Percentiles rank a stretch among this genome's conserved stretches.
phyloP scores from a whole-genome alignment of 495 filamentous ascomycete genomes.

The Antarctomyces pellizariae region DNA sequence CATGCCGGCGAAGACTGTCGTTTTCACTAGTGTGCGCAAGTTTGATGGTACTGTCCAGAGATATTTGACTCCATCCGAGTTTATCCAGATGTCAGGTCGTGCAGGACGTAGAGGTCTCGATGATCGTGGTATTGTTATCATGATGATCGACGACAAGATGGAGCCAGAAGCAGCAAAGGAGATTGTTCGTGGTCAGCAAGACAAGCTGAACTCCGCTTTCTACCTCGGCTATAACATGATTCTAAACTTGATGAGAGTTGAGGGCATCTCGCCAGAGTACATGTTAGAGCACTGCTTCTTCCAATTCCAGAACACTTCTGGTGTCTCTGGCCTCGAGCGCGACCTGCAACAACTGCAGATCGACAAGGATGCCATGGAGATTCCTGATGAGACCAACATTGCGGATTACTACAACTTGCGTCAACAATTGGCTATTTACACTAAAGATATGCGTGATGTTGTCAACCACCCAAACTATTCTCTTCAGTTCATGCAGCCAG shows the following conservation, averaged over 20 bases:
- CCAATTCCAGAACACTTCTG: conserved; percentile 88
- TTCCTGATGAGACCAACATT: conserved; percentile 65
- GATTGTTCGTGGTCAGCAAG: conserved; percentile 89
- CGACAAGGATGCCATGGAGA: conserved; percentile 43
- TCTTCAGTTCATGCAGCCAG: conserved; percentile 54
- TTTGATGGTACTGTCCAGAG: conserved; percentile 67
- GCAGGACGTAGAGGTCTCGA: conserved; percentile 92
- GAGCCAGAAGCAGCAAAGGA: conserved; percentile 82
- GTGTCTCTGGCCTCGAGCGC: conserved; percentile 58
- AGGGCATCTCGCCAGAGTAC: conserved; percentile 86
- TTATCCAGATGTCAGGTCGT: conserved; percentile 95
- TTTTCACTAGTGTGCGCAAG: conserved; percentile 89
- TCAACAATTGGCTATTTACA: conserved; percentile 57
- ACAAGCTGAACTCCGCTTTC: conserved; percentile 91
- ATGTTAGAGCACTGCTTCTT: conserved; percentile 95
- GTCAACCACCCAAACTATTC: conserved; percentile 77
- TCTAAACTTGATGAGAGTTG: conserved; percentile 81
- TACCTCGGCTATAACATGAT: conserved; percentile 99
- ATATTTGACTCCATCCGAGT: conserved; percentile 86
- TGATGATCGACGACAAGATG: conserved; percentile 96
- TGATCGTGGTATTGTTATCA: conserved; percentile 95
- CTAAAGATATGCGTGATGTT: conserved; percentile 65
- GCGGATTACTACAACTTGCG: conserved; percentile 80
- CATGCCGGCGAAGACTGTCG: conserved; percentile 97
- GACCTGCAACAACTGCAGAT: conserved; percentile 52